phyloP scores from a whole-genome alignment of 2,329 filamentous ascomycete species.

The Thermoascus crustaceus region DNA sequence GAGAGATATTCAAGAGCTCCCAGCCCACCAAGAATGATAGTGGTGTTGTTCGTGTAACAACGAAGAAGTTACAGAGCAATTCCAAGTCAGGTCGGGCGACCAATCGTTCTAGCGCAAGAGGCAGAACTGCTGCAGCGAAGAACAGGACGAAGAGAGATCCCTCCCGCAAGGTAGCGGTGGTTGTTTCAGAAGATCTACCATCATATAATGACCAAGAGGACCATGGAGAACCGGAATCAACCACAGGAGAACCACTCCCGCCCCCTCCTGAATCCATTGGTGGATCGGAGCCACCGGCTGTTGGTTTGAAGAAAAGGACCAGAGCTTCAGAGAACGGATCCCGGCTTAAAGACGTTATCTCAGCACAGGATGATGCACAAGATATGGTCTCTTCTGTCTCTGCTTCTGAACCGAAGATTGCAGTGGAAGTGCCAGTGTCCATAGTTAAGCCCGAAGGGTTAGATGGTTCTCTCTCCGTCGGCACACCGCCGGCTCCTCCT shows the following conservation, averaged over 20 bases:
- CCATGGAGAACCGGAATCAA: slow-evolving; percentile 1
- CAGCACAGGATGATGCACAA: background rate
- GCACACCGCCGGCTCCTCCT: background rate
- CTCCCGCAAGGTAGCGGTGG: too few relatives aligned
- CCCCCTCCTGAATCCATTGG: slow-evolving; percentile 1
- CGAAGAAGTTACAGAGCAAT: too few relatives aligned
- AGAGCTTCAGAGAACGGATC: background rate
- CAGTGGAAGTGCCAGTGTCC: background rate
- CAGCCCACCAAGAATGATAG: slow-evolving; percentile 23
- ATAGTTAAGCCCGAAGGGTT: background rate
- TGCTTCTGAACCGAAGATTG: background rate
- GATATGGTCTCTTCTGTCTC: background rate
- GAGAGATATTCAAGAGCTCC: slow-evolving; percentile 34
- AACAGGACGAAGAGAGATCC: too few relatives aligned
- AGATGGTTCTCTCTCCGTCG: background rate
- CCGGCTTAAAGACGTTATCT: background rate
- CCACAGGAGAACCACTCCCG: background rate
- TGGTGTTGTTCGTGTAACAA: too few relatives aligned
- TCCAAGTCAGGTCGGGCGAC: too few relatives aligned
- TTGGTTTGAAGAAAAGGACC: background rate
- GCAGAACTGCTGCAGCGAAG: too few relatives aligned
- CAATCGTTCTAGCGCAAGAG: too few relatives aligned
- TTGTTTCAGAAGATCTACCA: slow-evolving; percentile 1
- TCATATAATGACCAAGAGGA: slow-evolving; percentile 6
- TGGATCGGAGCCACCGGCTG: background rate